Evolutionary conservation across 139 green algal genomes (phyloP).

Genomic region (Mesostigma viride): DNA sequence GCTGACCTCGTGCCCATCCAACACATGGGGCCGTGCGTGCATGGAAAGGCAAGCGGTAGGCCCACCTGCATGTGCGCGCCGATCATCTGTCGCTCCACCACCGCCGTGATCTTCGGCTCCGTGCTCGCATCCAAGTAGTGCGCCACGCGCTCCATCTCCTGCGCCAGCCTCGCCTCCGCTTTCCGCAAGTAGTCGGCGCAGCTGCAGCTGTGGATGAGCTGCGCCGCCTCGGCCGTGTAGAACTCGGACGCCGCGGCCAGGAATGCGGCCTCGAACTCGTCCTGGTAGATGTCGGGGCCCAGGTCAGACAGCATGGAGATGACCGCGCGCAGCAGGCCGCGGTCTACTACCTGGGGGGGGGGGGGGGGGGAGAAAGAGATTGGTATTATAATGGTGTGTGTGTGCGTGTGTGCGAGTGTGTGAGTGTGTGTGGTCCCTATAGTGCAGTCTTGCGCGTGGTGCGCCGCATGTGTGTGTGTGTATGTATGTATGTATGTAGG

Average conservation of each 20-base stretch:
- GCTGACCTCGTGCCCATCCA: no score
- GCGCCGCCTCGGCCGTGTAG: conserved; percentile 71
- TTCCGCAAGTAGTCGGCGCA: conserved; percentile 79
- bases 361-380: no score
- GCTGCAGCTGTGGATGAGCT: conserved; percentile 56
- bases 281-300: conserved; percentile 53
- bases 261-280: conserved; percentile 88
- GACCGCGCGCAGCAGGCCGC: conserved; percentile 55
- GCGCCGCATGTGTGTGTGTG: no score
- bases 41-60: no score
- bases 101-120: conserved; percentile 40
- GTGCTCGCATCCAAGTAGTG: conserved; percentile 74
- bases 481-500: no score
- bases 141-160: conserved; percentile 76
- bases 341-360: no score
- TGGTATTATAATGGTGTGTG: no score
- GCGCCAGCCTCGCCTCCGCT: conserved; percentile 65
- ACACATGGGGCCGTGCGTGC: no score
- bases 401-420: no score
- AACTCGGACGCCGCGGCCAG: conserved; percentile 70
- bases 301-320: conserved; percentile 89
- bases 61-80: conserved; percentile 64
- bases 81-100: conserved; percentile 82
- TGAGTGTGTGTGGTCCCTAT: no score
- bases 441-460: no score